Evolutionary conservation across 192 early-diverging fungal genomes (phyloP).

Genomic region (Podila epigama): DNA sequence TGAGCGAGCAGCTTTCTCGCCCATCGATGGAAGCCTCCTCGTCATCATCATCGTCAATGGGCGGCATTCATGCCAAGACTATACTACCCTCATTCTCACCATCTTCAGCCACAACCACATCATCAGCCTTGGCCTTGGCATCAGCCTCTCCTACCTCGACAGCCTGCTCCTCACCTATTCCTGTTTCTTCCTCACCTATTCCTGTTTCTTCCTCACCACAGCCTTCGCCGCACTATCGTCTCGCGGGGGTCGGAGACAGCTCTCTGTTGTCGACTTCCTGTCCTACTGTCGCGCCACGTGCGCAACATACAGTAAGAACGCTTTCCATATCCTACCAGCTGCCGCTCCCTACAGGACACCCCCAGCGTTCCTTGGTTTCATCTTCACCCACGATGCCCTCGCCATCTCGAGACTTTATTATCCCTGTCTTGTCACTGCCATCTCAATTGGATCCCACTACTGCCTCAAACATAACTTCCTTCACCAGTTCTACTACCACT

Average conservation of each 20-base stretch:
- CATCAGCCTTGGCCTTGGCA: background rate
- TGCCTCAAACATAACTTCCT: too few relatives aligned
- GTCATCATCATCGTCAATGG: background rate
- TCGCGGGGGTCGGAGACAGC: too few relatives aligned
- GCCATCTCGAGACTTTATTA: slow-evolving; percentile 2
- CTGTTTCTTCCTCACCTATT: background rate
- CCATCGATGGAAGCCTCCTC: background rate
- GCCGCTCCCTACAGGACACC: slow-evolving; percentile 12
- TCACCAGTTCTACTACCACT: background rate
- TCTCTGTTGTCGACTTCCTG: background rate
- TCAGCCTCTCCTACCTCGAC: background rate
- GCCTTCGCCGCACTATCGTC: background rate
- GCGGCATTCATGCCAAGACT: too few relatives aligned
- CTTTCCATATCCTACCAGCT: slow-evolving; percentile 26
- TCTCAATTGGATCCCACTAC: background rate
- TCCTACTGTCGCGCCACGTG: background rate
- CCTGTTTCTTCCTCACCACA: background rate
- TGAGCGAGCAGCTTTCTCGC: too few relatives aligned
- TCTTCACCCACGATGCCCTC: background rate
- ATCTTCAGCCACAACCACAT: background rate
- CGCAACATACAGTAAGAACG: background rate
- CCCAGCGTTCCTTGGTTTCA: slow-evolving; percentile 4
- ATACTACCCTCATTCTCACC: background rate
- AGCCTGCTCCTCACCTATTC: background rate
- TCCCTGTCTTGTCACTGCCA: background rate